Base-by-base conservation (phyloP, 352 stramenopile species). In the Globisporangium sylvaticum region DNA sequence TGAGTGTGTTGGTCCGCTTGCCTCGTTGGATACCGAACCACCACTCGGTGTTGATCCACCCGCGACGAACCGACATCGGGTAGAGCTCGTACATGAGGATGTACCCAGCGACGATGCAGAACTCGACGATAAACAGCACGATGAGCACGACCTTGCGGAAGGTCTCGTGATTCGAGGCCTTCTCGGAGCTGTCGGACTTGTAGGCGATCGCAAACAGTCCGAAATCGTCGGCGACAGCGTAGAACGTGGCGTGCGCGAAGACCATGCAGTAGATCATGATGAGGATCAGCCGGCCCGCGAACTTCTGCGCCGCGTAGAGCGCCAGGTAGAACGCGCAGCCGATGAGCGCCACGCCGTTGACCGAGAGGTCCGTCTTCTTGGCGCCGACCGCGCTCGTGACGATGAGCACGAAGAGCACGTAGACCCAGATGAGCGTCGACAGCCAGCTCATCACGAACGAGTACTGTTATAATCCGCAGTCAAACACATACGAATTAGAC, bases 61-160 rank as follows among this genome's bases (percentile, higher is more conserved):
- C 63, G 22, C 67, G 71, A n/a, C 20, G 58, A 12, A 90, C 48
- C 1, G 79, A 53, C 24, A 58, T 48, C 14, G 81, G 81, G 63
- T 88, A 89, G 18, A 83, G 39, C 39, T 77, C 69, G 60, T 81
- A 75, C 20, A 80, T 57, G n/a, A 62, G 25, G 18, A 86, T 31
- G 59, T 84, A 86, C 12, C 71, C 55, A 2, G 65, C 14, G 12
- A 81, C 54, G 22, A 81, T 75, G 27, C 64, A 10, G 5, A 72
- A 58, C 56, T 89, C 80, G 25, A 73, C 64, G 4, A 77, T 34
- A 12, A 81, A 63, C 9, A 88, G 64, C 22, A 62, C 20, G 1
- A 53, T 37, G 9, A 76, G 48, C 8, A 81, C 64, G 37, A 73
- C 29, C 4, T 10, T 57, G 31, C 67, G 67, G 1, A 25, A 58